Evolutionary conservation across 2,329 filamentous ascomycete species (phyloP).

Genomic region (Ophiostoma ulmi): DNA sequence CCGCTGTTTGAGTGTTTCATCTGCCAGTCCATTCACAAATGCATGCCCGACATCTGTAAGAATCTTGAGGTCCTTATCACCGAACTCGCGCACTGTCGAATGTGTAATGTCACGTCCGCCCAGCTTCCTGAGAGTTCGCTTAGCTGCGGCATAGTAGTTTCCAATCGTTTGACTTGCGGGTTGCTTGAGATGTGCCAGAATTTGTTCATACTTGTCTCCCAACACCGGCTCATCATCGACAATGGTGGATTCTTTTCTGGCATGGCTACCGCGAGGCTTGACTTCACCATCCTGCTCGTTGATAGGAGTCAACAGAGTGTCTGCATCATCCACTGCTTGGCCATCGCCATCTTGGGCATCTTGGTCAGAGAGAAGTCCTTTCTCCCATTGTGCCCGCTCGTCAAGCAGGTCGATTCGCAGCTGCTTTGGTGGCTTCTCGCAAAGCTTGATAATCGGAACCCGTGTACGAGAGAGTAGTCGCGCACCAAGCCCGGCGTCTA

Average conservation of each 20-base stretch:
- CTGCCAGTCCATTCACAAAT: conserved; percentile 51
- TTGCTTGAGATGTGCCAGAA: conserved; percentile 38
- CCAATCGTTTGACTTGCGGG: conserved; percentile 39
- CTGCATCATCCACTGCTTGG: conserved; percentile 2
- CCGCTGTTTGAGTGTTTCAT: conserved; percentile 42
- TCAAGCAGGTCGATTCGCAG: conserved; percentile 57
- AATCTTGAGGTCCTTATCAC: conserved; percentile 42
- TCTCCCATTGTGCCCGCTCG: conserved; percentile 68
- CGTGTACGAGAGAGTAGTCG: conserved; percentile 71
- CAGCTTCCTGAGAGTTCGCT: conserved; percentile 45
- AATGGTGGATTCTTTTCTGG: conserved; percentile 19
- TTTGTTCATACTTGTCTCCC: conserved; percentile 23
- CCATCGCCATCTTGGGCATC: conserved; percentile 25
- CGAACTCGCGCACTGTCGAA: conserved; percentile 43
- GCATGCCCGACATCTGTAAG: conserved; percentile 49
- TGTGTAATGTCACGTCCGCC: conserved; percentile 48
- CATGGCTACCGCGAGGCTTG: conserved; percentile 12
- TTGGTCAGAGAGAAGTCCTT: conserved; percentile 42
- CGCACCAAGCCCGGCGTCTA: conserved; percentile 68
- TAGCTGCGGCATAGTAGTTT: conserved; percentile 46
- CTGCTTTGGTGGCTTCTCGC: conserved; percentile 60
- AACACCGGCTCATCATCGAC: conserved; percentile 20
- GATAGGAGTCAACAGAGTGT: background rate
- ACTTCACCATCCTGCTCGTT: background rate
- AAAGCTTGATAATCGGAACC: conserved; percentile 84